These are phyloP conservation scores for Talaromyces sp. DNA, from an alignment of 2,329 filamentous ascomycete species.

Conservation along the genomic window DNA sequence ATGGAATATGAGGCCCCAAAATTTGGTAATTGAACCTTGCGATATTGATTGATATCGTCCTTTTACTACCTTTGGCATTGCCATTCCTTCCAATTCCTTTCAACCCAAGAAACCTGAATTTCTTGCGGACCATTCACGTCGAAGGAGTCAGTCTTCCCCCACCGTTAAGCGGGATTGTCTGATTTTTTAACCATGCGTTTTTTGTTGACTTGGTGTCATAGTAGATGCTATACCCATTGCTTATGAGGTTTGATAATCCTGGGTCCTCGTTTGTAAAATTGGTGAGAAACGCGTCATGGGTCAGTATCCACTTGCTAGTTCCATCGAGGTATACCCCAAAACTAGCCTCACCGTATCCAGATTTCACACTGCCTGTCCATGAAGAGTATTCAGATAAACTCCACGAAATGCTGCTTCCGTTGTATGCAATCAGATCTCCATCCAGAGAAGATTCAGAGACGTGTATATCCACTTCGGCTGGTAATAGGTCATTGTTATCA, in stretches of 20 bases:
- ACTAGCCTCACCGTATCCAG: neutral
- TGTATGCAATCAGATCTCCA: conserved; percentile 30
- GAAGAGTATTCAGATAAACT: neutral
- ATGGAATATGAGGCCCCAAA: no score
- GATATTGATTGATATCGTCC: no score
- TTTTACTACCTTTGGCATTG: no score
- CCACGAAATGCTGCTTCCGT: conserved; percentile 13
- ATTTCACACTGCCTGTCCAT: neutral
- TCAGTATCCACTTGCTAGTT: neutral
- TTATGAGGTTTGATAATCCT: neutral
- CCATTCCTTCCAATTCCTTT: no score
- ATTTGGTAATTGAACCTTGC: no score
- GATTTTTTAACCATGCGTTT: neutral
- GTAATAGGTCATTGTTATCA: conserved; percentile 21
- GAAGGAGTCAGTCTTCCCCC: neutral
- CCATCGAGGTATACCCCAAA: neutral
- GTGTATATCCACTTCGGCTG: conserved; percentile 20
- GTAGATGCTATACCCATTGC: neutral
- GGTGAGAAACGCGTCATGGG: neutral
- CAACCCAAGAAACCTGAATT: no score
- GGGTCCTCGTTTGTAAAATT: neutral
- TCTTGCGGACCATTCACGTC: no score
- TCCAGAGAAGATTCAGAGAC: conserved; percentile 21
- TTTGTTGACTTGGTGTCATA: neutral
- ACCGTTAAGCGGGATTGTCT: neutral